phyloP scores from a whole-genome alignment of 2,329 filamentous ascomycete species.

The Cladosporium sp. region DNA sequence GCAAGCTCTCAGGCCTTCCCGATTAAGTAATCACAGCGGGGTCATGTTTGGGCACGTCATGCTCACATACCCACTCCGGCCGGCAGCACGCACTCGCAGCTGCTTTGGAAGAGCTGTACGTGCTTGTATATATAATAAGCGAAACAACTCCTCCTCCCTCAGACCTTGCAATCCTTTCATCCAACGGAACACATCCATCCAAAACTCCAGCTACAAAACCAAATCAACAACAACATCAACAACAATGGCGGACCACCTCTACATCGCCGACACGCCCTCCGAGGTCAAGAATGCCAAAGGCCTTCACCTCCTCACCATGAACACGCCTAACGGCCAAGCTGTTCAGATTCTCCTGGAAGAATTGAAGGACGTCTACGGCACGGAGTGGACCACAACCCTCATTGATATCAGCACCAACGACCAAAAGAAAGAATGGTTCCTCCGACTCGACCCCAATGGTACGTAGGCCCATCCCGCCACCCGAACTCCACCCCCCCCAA shows the following conservation, averaged over 20 bases:
- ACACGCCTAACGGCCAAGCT: constrained; percentile 49
- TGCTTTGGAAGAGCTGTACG: not conserved
- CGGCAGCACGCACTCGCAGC: too few species aligned
- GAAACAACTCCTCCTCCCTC: not conserved
- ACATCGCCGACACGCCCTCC: constrained; percentile 17
- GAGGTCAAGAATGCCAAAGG: constrained; percentile 46
- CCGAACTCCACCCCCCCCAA: constrained; percentile 7
- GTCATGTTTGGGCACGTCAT: constrained; percentile 9
- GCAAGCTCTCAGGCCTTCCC: not conserved
- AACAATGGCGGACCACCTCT: constrained; percentile 11
- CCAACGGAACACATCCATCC: too few species aligned
- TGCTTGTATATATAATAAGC: constrained; percentile 2
- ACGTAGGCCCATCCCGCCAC: not conserved
- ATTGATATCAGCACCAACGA: constrained; percentile 50
- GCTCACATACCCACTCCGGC: constrained; percentile 2
- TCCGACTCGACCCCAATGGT: constrained; percentile 38
- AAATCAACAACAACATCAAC: not conserved
- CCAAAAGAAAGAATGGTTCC: constrained; percentile 54
- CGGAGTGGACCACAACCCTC: constrained; percentile 44
- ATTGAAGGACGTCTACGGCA: constrained; percentile 44
- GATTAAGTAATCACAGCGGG: constrained; percentile 8
- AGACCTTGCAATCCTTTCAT: not conserved
- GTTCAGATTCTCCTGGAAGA: constrained; percentile 54
- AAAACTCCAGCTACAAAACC: not conserved
- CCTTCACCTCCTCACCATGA: constrained; percentile 48